Percentiles rank a stretch among this genome's conserved stretches.
phyloP scores from a whole-genome alignment of 805 yeast genomes.

The Schwanniomyces yamadae region DNA sequence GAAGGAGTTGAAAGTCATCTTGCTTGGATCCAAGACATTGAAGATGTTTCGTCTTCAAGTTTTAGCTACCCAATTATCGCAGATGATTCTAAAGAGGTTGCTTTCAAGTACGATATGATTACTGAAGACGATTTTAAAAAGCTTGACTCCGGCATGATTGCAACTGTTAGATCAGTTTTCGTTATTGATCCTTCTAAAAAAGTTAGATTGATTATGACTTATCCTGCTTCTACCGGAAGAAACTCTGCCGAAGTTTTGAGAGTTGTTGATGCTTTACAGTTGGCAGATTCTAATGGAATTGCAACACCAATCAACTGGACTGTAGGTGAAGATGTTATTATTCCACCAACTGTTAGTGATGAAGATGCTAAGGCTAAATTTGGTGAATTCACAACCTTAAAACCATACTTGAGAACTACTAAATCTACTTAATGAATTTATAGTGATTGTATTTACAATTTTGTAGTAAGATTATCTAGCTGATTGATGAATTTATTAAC shows the following conservation, averaged over 20 bases:
- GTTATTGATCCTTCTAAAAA: constrained; percentile 67
- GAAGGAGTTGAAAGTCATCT: constrained; percentile 61
- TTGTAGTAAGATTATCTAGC: background rate
- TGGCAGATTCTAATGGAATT: constrained; percentile 58
- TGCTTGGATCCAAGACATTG: constrained; percentile 71
- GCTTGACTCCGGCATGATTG: constrained; percentile 57
- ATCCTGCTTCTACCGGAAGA: constrained; percentile 75
- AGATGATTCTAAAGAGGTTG: constrained; percentile 60
- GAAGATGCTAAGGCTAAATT: constrained; percentile 58
- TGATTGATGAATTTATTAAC: constrained; percentile 3
- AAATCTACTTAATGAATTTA: constrained; percentile 12
- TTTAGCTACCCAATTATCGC: constrained; percentile 68
- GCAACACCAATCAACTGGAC: constrained; percentile 76
- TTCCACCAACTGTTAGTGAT: constrained; percentile 63
- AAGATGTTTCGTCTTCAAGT: constrained; percentile 54
- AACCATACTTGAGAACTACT: constrained; percentile 64
- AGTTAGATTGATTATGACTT: constrained; percentile 60
- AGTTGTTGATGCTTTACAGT: constrained; percentile 68
- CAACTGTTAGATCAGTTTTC: constrained; percentile 71
- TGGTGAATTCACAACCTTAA: constrained; percentile 60
- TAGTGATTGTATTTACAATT: background rate
- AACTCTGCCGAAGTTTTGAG: constrained; percentile 73
- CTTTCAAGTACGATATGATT: constrained; percentile 65
- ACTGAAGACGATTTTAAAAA: constrained; percentile 65
- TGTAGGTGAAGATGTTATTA: constrained; percentile 70